Base-by-base conservation (phyloP, 371 early-diverging fungal genomes). In the Mortierella sp. region DNA sequence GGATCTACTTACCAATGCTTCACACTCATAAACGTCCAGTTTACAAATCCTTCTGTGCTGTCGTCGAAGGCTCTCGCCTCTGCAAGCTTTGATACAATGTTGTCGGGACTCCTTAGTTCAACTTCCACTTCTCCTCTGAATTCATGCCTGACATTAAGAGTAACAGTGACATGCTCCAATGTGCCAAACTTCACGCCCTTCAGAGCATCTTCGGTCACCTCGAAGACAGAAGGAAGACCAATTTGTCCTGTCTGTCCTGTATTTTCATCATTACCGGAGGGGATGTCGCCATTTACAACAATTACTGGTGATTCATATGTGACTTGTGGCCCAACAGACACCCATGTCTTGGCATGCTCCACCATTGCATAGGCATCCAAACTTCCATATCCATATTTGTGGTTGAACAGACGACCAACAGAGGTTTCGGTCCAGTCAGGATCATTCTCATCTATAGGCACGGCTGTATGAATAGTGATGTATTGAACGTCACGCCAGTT, bases 11-110 rank as follows among this genome's bases (percentile, higher is more conserved):
- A 94, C 99, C 99, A 99, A 73, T 98, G 98, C 85, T 94, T 96
- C 41, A 98, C 97, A 47, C 90, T 90, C 96, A 96, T 96, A 65
- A 98, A 94, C n/a, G 95, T 96, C 98, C 98, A 98, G 72, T 94
- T 88, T 19, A 50, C n/a, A 50, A 96, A 94, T 9, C 99, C 99
- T n/a, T 77, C 81, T 6, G 71, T 67, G 80, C 88, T 87, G 22
- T 62, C 74, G 77, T 99, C 99, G 33, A 69, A 69, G 11, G 76
- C 86, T 15, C 99, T 84, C 40, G 86, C 70, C 0, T 65, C 79
- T 0, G 91, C 95, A 63, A 98, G 79, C 65, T 92, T 85, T 47
- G 94, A 93, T n/a, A 87, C 78, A 16, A 94, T 79, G 40, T 89
- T 88, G 45, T 84, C 67, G 0, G 98, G 98, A 50, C 93, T 92